Evolutionary conservation across 371 early-diverging fungal genomes (phyloP), one percentile per base, ranked within the genome.

Genomic region (Chytridium lagenaria): DNA sequence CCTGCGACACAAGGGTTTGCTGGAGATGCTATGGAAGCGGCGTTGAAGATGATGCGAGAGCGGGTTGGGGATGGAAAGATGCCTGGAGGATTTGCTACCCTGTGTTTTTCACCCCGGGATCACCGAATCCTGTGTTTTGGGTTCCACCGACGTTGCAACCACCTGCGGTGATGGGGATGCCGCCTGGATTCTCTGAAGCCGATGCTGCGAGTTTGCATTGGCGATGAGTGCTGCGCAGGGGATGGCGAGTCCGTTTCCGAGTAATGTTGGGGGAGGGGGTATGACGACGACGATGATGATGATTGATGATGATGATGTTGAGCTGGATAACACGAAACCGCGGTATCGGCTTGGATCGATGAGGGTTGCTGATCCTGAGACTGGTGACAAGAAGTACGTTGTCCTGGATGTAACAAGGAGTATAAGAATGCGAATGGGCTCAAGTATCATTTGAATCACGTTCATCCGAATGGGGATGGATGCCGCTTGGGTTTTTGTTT

Each of bases 361-460:
- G 49, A 12, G 28, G 44, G 44, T 49, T 12, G 49, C 38, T 23
- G 67, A 49, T 28, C 23, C 38, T 23, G 49, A 37, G 44, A 49
- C 44, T 38, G 67, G 52, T 39, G 76, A 67, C 33, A 67, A 68
- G 63, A 36, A 61, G 50, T 76, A 71, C 64, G 63, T 76, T 76
- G 76, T 34, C 76, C 76, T 1, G 68, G 44, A 0, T 76, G 77
- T 38, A 61, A 68, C n/a, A 76, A 76, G 52, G 72, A 71, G 30
- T 76, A 76, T 64, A 70, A 71, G 64, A 76, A 76, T 51, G 76
- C 76, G 49, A 76, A 76, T 50, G 76, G 76, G 50, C 31, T 76
- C 37, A 76, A 76, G 71, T 76, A 76, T 40, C 76, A 76, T 64
- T 57, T 76, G 40, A 67, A 59, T 39, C 76, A 76, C 50, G 61